Conservation (phyloP, 78 protist species). For the Dictyostelium citrinum region DNA sequence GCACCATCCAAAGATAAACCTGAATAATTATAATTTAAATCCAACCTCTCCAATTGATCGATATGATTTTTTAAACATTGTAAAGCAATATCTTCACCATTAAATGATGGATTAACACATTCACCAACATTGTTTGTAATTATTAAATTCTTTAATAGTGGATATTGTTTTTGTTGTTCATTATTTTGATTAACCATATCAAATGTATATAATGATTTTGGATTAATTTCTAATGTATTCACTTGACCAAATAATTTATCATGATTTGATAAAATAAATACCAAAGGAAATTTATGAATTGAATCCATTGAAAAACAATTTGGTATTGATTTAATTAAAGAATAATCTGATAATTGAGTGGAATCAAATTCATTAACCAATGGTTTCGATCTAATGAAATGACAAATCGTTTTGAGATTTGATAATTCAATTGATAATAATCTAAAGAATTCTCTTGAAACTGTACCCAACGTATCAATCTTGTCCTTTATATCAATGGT, state of each 20-base stretch:
- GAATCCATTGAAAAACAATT: conserved; percentile 8
- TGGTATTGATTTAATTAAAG: neutral
- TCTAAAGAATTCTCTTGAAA: neutral
- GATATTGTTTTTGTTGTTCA: neutral
- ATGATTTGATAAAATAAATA: neutral
- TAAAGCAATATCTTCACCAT: neutral
- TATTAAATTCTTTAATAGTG: neutral
- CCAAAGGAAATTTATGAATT: neutral
- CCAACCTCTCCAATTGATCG: neutral
- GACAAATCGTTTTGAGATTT: neutral
- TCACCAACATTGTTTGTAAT: neutral
- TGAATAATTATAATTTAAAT: neutral
- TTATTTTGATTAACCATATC: neutral
- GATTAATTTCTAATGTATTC: neutral
- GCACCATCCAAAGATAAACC: neutral
- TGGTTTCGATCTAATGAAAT: neutral
- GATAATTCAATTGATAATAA: neutral
- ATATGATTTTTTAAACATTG: neutral
- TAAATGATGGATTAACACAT: neutral
- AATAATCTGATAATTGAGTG: neutral
- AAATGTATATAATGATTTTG: neutral
- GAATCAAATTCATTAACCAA: neutral
- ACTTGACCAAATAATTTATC: neutral
- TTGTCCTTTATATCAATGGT: neutral
- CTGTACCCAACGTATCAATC: neutral